phyloP scores from a whole-genome alignment of 2,329 filamentous ascomycete genomes.

The Daldinia sp. region DNA sequence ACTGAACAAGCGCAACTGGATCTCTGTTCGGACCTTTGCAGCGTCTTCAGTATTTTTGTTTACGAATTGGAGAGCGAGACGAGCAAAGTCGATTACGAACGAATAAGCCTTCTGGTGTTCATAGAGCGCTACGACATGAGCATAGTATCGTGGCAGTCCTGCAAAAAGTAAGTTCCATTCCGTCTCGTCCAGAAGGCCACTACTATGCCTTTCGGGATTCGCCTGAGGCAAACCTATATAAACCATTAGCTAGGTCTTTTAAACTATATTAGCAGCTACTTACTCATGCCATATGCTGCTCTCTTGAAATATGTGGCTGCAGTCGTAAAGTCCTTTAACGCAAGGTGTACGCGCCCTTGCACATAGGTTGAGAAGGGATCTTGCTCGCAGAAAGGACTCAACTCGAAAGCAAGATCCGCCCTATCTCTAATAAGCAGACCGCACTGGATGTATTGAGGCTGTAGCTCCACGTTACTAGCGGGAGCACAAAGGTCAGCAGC shows the following conservation, averaged over 20 bases:
- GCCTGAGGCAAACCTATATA: conserved; percentile 59
- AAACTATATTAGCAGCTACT: conserved; percentile 53
- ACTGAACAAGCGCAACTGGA: conserved; percentile 86
- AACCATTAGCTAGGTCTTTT: conserved; percentile 46
- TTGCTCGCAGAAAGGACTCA: conserved; percentile 67
- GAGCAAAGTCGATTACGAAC: conserved; percentile 86
- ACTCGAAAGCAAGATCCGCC: conserved; percentile 69
- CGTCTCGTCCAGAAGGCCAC: conserved; percentile 78
- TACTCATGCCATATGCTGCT: conserved; percentile 85
- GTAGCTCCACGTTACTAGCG: conserved; percentile 75
- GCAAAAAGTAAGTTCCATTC: conserved; percentile 77
- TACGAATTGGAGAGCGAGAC: conserved; percentile 76
- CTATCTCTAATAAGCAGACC: conserved; percentile 70
- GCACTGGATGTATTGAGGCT: conserved; percentile 71
- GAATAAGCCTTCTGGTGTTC: conserved; percentile 82
- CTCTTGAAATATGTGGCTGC: conserved; percentile 84
- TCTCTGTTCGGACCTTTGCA: conserved; percentile 69
- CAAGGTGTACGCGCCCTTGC: conserved; percentile 82
- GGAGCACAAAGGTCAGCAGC: conserved; percentile 74
- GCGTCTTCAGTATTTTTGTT: conserved; percentile 52
- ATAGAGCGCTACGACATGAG: conserved; percentile 85
- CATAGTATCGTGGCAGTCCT: conserved; percentile 86
- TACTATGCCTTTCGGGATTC: conserved; percentile 66
- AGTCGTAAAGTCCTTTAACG: conserved; percentile 76
- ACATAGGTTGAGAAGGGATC: conserved; percentile 81